Evolutionary conservation across 805 yeast species (phyloP), one percentile per base, ranked within the genome.

Genomic region (Saccharomycopsis guyanensis): DNA sequence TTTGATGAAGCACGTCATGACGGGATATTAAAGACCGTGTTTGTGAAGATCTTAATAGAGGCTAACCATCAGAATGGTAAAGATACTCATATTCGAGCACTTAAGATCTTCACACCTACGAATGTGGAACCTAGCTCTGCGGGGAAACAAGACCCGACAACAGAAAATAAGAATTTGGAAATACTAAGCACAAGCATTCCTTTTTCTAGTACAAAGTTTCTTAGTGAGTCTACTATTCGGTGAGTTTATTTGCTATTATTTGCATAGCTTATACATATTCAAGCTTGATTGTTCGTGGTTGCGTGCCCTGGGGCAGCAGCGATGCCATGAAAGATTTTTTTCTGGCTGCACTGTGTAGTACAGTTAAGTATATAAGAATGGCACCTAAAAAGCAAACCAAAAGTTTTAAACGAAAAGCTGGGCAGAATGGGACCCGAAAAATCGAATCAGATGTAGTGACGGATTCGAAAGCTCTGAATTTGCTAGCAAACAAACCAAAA

Each of bases 61-160:
- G 75, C 85, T 1, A 93, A 94, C 56, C 96, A 87, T 56, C 97
- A 89, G 59, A 88, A 86, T 58, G 99, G 99, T 39, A 93, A 91
- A 58, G 99, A 93, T 61, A 82, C 96, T 0, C 97, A 88, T 60
- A 68, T 93, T 8, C 65, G 98, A 40, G 82, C 88, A 0, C 69
- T 89, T 15, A 76, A 78, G 68, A 61, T 86, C 56, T 67, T 45
- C 33, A 16, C 52, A 46, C 3, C 32, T 35, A 15, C 2, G 22
- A 8, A 38, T 23, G 18, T 13, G 12, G n/a, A n/a, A n/a, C n/a
- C n/a, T n/a, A n/a, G n/a, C n/a, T n/a, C 8, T 44, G 43, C 5
- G 33, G 27, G 23, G 38, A 38, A 24, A 34, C 34, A 13, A 27
- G 38, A n/a, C 6, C 29, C 3, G 23, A 43, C 31, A 38, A 29